Conservation (phyloP, 2,329 filamentous ascomycete genomes). For the Ascochyta rabiei region DNA sequence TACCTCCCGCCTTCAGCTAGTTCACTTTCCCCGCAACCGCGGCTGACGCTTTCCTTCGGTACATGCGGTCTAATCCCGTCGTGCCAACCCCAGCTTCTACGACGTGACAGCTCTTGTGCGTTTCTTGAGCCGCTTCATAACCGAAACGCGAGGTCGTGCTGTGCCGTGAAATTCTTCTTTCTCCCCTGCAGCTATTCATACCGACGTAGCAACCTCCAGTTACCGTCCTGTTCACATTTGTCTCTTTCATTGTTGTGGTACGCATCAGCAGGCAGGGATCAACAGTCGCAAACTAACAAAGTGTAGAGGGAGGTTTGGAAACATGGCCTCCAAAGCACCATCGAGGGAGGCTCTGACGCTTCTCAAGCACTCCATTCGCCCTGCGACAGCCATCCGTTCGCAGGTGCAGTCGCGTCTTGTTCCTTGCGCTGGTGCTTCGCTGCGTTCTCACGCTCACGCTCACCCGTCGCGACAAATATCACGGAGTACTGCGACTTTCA, state of each 20-base stretch:
- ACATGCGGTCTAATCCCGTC: slow-evolving; percentile 5
- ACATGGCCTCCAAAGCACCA: slow-evolving; percentile 43
- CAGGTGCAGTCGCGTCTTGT: slow-evolving; percentile 32
- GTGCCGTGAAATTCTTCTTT: slow-evolving; percentile 5
- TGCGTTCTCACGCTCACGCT: slow-evolving; percentile 24
- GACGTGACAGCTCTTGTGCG: slow-evolving; percentile 9
- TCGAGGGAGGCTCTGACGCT: slow-evolving; percentile 44
- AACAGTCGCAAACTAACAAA: neutral
- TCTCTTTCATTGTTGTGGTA: neutral
- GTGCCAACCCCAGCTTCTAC: slow-evolving; percentile 18
- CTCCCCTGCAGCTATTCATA: slow-evolving; percentile 6
- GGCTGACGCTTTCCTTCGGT: slow-evolving; percentile 16
- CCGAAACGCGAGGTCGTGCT: slow-evolving; percentile 11
- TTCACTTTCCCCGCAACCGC: slow-evolving; percentile 13
- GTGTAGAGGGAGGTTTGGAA: slow-evolving; percentile 21
- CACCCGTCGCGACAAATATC: slow-evolving; percentile 15
- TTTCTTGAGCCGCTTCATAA: slow-evolving; percentile 18
- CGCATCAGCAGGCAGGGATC: neutral
- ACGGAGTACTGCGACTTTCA: slow-evolving; percentile 72
- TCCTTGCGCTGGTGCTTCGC: slow-evolving; percentile 16
- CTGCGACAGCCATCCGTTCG: slow-evolving; percentile 24
- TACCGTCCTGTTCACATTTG: neutral
- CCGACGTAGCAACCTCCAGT: neutral
- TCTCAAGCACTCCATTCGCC: slow-evolving; percentile 42
- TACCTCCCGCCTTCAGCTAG: slow-evolving; percentile 10